These are phyloP conservation scores for Termitomyces sp. DNA, from an alignment of 768 basidiomycete species.

Conservation along the genomic window DNA sequence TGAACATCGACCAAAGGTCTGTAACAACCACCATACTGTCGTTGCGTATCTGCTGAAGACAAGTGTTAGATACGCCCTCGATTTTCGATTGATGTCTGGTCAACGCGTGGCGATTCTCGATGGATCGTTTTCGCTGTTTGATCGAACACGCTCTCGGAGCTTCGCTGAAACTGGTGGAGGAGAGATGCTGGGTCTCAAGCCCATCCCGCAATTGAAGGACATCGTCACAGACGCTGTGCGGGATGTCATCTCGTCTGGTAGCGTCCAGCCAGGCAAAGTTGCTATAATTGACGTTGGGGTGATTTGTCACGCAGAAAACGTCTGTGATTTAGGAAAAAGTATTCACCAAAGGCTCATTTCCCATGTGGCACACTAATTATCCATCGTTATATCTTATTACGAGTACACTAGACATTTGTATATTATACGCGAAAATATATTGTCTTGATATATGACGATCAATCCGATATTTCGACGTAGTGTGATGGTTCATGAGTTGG, in stretches of 20 bases:
- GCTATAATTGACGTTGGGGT: constrained; percentile 58
- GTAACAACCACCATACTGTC: constrained; percentile 7
- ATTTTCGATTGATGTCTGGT: constrained; percentile 68
- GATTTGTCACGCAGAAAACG: constrained; percentile 46
- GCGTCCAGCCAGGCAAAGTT: constrained; percentile 32
- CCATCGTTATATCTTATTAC: neutral
- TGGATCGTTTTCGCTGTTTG: constrained; percentile 57
- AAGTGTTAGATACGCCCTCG: constrained; percentile 60
- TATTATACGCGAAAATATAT: neutral
- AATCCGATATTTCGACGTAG: constrained; percentile 18
- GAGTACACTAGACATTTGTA: constrained; percentile 1
- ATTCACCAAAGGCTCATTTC: constrained; percentile 23
- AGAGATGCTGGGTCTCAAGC: constrained; percentile 36
- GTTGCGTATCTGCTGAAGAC: neutral
- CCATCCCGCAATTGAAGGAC: constrained; percentile 54
- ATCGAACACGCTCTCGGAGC: constrained; percentile 13
- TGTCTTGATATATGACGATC: neutral
- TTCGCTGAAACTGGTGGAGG: neutral
- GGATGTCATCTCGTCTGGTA: constrained; percentile 26
- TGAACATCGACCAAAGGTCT: constrained; percentile 65
- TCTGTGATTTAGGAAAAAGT: constrained; percentile 40
- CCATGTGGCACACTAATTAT: neutral
- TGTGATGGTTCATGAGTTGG: neutral
- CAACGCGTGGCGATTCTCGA: constrained; percentile 71
- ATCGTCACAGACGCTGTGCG: constrained; percentile 47